Percentiles rank a stretch among this genome's conserved stretches.
Conservation (phyloP, 1,284 basidiomycete genomes). For the Ceratobasidium sp. region DNA sequence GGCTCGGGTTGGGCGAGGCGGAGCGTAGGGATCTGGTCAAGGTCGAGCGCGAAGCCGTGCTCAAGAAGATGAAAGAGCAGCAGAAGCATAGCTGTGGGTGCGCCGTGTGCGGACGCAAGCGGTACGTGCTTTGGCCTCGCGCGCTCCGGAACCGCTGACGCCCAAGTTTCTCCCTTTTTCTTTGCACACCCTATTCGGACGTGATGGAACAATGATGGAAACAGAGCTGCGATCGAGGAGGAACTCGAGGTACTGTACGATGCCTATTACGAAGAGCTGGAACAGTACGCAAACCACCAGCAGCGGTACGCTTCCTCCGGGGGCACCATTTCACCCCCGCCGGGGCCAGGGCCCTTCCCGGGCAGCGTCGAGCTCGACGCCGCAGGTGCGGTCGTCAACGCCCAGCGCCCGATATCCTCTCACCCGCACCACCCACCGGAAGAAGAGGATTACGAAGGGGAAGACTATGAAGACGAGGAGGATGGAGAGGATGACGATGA, state of each 20-base stretch:
- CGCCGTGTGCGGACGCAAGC: slow-evolving; percentile 96
- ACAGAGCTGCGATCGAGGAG: slow-evolving; percentile 85
- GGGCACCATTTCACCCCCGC: slow-evolving; percentile 87
- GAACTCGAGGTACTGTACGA: slow-evolving; percentile 99
- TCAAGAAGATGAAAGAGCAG: slow-evolving; percentile 99
- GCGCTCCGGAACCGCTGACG: background rate
- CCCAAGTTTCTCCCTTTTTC: background rate
- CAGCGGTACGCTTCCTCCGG: slow-evolving; percentile 90
- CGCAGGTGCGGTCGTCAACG: slow-evolving; percentile 81
- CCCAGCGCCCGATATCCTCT: slow-evolving; percentile 54
- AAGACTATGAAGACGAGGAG: slow-evolving; percentile 71
- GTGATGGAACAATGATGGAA: background rate
- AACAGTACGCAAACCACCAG: slow-evolving; percentile 98
- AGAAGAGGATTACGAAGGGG: slow-evolving; percentile 69
- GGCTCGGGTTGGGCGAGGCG: slow-evolving; percentile 88
- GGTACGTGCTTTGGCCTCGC: slow-evolving; percentile 65
- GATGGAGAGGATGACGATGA: slow-evolving; percentile 71
- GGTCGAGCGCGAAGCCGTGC: slow-evolving; percentile 96
- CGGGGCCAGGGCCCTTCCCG: slow-evolving; percentile 97
- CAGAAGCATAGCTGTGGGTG: slow-evolving; percentile 96
- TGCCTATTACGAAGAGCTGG: slow-evolving; percentile 99
- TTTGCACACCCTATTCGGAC: background rate
- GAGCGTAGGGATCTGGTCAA: slow-evolving; percentile 92
- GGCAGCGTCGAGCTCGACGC: slow-evolving; percentile 96
- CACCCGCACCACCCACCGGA: slow-evolving; percentile 56